Evolutionary conservation across 2,329 filamentous ascomycete species (phyloP).

Genomic region (Colletotrichum sublineola): DNA sequence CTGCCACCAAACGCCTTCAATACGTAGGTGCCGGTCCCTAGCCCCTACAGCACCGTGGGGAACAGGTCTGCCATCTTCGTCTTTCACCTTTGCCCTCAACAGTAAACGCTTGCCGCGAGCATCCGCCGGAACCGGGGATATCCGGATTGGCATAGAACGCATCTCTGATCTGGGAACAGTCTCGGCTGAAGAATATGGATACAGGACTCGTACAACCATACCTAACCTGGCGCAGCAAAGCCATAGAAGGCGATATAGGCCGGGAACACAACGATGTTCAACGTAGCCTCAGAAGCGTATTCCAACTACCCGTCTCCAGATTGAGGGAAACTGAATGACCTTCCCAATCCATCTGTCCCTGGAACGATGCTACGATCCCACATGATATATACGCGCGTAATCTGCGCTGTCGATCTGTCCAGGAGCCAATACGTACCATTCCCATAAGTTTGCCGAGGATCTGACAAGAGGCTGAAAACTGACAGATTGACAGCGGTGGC

Average conservation of each 20-base stretch:
- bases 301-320: conserved; percentile 18
- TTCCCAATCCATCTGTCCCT: not conserved
- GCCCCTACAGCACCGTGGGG: not conserved
- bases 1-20: conserved; percentile 24
- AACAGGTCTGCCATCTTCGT: not conserved
- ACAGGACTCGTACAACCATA: not conserved
- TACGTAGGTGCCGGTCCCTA: not conserved
- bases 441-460: conserved; percentile 2
- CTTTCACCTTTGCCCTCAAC: not conserved
- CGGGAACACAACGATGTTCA: conserved; percentile 5
- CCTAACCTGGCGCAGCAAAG: conserved; percentile 4
- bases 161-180: conserved; percentile 5
- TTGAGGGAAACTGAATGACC: not conserved
- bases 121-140: not conserved
- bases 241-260: conserved; percentile 4
- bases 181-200: not conserved
- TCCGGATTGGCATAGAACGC: not conserved
- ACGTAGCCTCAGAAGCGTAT: not conserved
- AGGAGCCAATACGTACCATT: not conserved
- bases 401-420: not conserved
- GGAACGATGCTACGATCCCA: not conserved
- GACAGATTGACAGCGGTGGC: conserved; percentile 14
- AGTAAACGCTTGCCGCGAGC: conserved; percentile 31
- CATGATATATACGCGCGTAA: not conserved
- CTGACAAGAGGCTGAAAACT: conserved; percentile 31